Percentiles rank a stretch among this genome's conserved stretches.
Evolutionary conservation across 495 filamentous ascomycete species (phyloP).

Genomic region (Aspergillus saccharolyticus): DNA sequence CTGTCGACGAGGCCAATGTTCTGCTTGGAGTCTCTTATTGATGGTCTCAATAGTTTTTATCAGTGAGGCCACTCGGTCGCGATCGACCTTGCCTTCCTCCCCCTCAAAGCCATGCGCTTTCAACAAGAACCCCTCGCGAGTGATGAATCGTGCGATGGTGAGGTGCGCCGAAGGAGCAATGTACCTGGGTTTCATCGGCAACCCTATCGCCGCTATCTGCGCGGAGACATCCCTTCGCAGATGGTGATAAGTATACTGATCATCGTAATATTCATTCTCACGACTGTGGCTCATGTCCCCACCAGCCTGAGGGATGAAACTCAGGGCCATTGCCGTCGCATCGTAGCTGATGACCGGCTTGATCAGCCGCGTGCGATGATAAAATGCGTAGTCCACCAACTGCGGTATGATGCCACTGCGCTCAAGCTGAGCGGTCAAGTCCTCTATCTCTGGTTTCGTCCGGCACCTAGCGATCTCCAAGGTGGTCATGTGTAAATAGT

Average conservation of each 20-base stretch:
- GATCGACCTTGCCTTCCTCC: slow-evolving; percentile 22
- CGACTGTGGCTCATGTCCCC: slow-evolving; percentile 32
- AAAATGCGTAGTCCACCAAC: slow-evolving; percentile 58
- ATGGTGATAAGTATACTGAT: slow-evolving; percentile 83
- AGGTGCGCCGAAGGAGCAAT: slow-evolving; percentile 83
- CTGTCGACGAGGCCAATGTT: slow-evolving; percentile 58
- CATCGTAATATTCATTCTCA: slow-evolving; percentile 25
- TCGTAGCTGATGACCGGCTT: slow-evolving; percentile 84
- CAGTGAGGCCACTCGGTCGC: slow-evolving; percentile 50
- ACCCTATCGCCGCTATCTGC: slow-evolving; percentile 50
- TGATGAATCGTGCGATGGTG: slow-evolving; percentile 76
- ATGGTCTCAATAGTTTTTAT: slow-evolving; percentile 66
- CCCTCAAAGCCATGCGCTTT: slow-evolving; percentile 24
- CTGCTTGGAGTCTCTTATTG: slow-evolving; percentile 61
- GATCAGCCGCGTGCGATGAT: slow-evolving; percentile 64
- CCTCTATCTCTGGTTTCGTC: slow-evolving; percentile 55
- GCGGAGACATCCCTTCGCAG: slow-evolving; percentile 73
- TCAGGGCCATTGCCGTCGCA: slow-evolving; percentile 74
- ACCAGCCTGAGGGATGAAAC: slow-evolving; percentile 70
- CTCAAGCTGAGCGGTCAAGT: slow-evolving; percentile 50
- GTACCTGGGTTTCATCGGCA: slow-evolving; percentile 67
- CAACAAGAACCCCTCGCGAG: slow-evolving; percentile 43
- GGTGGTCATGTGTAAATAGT: slow-evolving; percentile 77
- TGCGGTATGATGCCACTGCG: slow-evolving; percentile 36
- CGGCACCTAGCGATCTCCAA: slow-evolving; percentile 74